Evolutionary conservation across 2,329 filamentous ascomycete species (phyloP), one percentile per base, ranked within the genome.

Genomic region (Fusarium sambucinum): DNA sequence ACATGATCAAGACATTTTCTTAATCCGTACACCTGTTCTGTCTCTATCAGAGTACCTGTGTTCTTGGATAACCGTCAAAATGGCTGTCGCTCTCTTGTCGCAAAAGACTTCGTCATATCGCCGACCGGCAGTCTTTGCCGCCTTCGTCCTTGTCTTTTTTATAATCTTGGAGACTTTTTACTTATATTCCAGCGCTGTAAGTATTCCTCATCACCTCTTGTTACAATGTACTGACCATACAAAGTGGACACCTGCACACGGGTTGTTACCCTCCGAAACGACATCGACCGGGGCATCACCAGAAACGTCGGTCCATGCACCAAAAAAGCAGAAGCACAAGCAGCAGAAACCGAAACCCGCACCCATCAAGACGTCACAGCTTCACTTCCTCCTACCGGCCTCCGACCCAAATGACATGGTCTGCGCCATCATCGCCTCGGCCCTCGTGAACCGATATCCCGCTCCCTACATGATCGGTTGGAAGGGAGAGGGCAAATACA

Each of bases 351-450:
- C 30, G 45, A 33, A 48, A 29, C 21, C 30, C 35, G 35, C 19
- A 19, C 35, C 52, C n/a, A 30, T 66, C 21, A 71, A 65, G 53
- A 76, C 69, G 6, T 78, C 78, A 16, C 68, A 69, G 46, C 73
- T 81, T 29, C 80, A 81, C 59, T 80, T 79, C 52, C 58, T 81
- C 23, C 72, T 81, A 16, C 79, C 80, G 13, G 80, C 79, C 40
- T 80, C 78, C 62, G 56, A 64, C 3, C 55, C 76, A n/a, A 81
- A 79, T 52, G 61, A 77, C 9, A 72, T 77, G 19, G 69, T 81
- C 41, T 83, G 81, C 69, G 79, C 77, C 68, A 76, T 79, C 55
- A 59, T 82, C 12, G 74, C 77, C 2, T 82, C 80, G 4, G 76
- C 79, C 19, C 74, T 75, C 3, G 77, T 73, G 27, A 81, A 77